phyloP scores from a whole-genome alignment of 805 yeast species.

The Starmera amethionina region DNA sequence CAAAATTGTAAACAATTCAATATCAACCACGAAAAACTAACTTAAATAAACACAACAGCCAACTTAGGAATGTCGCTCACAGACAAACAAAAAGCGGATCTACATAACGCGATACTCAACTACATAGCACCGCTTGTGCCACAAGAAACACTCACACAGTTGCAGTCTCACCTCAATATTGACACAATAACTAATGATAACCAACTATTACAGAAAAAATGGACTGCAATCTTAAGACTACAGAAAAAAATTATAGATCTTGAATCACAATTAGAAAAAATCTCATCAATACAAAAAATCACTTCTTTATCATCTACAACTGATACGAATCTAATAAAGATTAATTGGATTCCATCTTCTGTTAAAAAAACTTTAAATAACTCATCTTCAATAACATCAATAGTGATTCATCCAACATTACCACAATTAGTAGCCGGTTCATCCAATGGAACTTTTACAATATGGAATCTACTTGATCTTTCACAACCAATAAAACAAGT shows the following conservation, averaged over 20 bases:
- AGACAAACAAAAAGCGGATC: conserved; percentile 33
- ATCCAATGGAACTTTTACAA: conserved; percentile 53
- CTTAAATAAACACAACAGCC: not conserved
- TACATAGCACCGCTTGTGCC: conserved; percentile 29
- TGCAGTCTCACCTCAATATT: conserved; percentile 15
- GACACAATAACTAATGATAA: conserved; percentile 16
- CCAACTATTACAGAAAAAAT: conserved; percentile 57
- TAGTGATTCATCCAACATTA: conserved; percentile 66
- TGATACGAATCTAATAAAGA: conserved; percentile 7
- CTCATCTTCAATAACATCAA: conserved; percentile 46
- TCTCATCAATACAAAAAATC: conserved; percentile 34
- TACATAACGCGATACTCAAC: conserved; percentile 37
- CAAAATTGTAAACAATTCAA: too few species aligned
- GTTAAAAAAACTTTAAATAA: conserved; percentile 15
- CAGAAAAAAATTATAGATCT: conserved; percentile 66
- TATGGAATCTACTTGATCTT: conserved; percentile 61
- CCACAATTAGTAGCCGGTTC: conserved; percentile 58
- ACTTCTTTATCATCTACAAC: conserved; percentile 19
- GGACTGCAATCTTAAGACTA: conserved; percentile 77
- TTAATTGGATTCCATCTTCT: conserved; percentile 18
- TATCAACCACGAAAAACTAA: too few species aligned
- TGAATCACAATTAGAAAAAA: conserved; percentile 45
- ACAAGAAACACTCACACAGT: conserved; percentile 2
- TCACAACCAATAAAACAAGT: conserved; percentile 52
- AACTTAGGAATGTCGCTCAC: conserved; percentile 20